Evolutionary conservation across 2,329 filamentous ascomycete species (phyloP).

Genomic region (Sporothrix curviconia): DNA sequence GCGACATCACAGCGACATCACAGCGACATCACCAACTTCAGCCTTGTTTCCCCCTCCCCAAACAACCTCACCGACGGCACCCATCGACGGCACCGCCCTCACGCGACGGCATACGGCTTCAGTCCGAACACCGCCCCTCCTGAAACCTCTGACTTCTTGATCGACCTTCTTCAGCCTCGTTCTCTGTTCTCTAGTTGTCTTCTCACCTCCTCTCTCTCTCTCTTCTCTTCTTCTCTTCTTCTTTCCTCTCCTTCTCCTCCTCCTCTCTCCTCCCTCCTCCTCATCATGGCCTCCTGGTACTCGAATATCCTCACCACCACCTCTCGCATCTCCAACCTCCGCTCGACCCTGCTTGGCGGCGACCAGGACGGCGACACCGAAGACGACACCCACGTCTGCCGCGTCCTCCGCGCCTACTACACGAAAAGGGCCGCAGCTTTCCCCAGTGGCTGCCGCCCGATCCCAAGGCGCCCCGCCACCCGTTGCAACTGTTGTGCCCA

Average conservation of each 20-base stretch:
- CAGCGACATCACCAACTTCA: too few species aligned
- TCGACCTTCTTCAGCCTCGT: too few species aligned
- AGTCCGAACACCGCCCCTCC: too few species aligned
- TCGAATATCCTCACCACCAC: constrained; percentile 63
- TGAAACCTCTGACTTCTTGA: too few species aligned
- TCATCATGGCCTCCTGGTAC: constrained; percentile 71
- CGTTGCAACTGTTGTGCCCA: constrained; percentile 45
- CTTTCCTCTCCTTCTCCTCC: neutral
- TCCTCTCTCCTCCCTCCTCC: neutral
- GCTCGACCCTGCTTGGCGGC: constrained; percentile 61
- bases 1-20: too few species aligned
- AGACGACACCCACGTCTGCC: constrained; percentile 91
- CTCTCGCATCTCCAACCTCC: constrained; percentile 58
- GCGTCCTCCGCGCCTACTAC: constrained; percentile 90
- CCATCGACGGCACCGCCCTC: too few species aligned
- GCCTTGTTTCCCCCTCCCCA: neutral
- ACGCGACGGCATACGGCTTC: too few species aligned
- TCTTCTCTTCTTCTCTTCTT: neutral
- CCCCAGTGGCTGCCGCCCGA: constrained; percentile 86
- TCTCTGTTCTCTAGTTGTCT: too few species aligned
- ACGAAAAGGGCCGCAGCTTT: constrained; percentile 75
- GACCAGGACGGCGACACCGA: constrained; percentile 67
- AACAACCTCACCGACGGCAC: too few species aligned
- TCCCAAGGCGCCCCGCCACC: constrained; percentile 62
- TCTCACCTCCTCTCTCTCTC: too few species aligned